phyloP scores from a whole-genome alignment of 2,329 filamentous ascomycete genomes.

The Diplodia corticola region DNA sequence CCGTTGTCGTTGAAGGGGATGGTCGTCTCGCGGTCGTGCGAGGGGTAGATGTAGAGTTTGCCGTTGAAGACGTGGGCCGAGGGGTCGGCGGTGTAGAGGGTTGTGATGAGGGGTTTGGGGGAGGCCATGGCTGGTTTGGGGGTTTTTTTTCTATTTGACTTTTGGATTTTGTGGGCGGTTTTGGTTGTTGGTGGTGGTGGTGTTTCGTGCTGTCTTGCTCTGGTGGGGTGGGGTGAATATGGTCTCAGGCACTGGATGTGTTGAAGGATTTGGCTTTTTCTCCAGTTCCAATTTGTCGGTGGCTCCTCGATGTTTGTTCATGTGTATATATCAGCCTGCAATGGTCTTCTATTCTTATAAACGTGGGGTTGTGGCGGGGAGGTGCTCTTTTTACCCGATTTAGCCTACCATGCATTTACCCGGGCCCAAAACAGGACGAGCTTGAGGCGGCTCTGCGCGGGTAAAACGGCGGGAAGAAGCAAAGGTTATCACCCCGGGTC shows the following conservation, averaged over 20 bases:
- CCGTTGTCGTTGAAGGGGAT: constrained; percentile 80
- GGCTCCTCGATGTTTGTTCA: neutral
- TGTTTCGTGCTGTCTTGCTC: neutral
- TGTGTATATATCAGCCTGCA: neutral
- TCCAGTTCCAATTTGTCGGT: neutral
- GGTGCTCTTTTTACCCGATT: neutral
- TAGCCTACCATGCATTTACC: constrained; percentile 3
- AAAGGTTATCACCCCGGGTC: neutral
- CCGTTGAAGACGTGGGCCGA: constrained; percentile 78
- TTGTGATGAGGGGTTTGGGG: constrained; percentile 63
- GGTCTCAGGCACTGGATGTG: neutral
- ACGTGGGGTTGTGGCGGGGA: neutral
- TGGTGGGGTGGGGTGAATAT: no score
- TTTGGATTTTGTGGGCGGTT: no score
- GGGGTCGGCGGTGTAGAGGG: constrained; percentile 77
- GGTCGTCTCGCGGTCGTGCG: constrained; percentile 74
- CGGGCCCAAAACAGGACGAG: neutral
- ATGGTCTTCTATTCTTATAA: neutral
- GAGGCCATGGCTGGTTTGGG: neutral
- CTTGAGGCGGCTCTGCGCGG: neutral
- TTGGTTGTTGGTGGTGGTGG: no score
- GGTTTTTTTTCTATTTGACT: neutral
- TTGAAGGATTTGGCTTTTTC: neutral
- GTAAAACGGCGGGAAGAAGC: constrained; percentile 34
- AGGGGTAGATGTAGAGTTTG: constrained; percentile 77